A percentile compares a stretch with the other conserved stretches of the same genome.
Evolutionary conservation across 495 filamentous ascomycete species (phyloP).

Genomic region (Hypoxylon trugodes): DNA sequence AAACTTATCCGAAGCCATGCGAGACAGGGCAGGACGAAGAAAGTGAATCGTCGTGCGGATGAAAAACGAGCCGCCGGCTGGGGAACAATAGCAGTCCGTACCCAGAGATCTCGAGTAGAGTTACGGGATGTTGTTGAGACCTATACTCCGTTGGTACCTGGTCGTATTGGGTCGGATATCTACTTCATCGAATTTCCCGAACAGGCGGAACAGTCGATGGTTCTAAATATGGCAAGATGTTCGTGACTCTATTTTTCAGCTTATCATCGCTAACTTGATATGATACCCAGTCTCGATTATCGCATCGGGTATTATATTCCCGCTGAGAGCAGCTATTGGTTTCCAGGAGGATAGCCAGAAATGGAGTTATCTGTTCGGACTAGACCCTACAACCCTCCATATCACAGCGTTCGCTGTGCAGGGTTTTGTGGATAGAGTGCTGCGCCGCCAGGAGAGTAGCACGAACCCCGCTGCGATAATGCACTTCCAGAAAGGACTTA

Average conservation of each 20-base stretch:
- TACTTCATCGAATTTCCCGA: neutral
- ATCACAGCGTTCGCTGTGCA: neutral
- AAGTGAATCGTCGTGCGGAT: neutral
- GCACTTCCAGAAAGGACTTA: neutral
- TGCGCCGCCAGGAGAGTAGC: neutral
- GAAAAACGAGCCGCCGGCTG: neutral
- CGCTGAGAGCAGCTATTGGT: neutral
- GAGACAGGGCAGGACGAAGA: neutral
- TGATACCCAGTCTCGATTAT: neutral
- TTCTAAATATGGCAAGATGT: neutral
- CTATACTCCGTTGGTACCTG: neutral
- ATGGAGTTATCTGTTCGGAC: neutral
- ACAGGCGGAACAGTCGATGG: neutral
- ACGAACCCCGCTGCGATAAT: neutral
- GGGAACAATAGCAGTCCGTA: neutral
- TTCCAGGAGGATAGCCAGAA: neutral
- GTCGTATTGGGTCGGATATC: neutral
- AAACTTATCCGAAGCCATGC: neutral
- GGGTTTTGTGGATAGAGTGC: neutral
- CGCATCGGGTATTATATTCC: neutral
- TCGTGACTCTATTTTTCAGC: neutral
- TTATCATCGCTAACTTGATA: neutral
- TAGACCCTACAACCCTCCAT: neutral
- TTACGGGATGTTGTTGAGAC: neutral
- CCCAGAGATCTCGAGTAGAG: neutral